A percentile compares a stretch with the other conserved stretches of the same genome.
phyloP scores from a whole-genome alignment of 768 basidiomycete species.

The Dentipellis sp. region DNA sequence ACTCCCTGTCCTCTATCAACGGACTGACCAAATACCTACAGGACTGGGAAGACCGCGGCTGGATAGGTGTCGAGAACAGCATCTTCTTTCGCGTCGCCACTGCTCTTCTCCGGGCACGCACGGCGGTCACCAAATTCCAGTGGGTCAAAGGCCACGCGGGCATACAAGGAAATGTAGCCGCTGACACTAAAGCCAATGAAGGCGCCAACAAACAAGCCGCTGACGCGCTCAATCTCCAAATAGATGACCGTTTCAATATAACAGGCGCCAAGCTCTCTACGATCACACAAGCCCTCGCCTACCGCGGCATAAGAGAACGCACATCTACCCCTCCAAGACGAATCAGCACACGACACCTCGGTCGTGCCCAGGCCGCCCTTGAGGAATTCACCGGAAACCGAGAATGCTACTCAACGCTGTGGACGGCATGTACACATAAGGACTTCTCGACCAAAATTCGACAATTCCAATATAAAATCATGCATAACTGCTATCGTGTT shows the following conservation, averaged over 20 bases:
- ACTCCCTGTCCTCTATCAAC: conserved; percentile 19
- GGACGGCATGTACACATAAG: not conserved
- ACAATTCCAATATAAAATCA: not conserved
- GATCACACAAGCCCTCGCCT: not conserved
- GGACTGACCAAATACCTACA: conserved; percentile 14
- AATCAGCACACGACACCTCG: not conserved
- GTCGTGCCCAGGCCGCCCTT: not conserved
- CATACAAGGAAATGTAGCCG: conserved; percentile 5
- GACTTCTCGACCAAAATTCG: not conserved
- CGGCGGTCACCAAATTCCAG: not conserved
- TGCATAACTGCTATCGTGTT: not conserved
- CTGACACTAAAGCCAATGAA: not conserved
- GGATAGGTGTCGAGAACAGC: conserved; percentile 1
- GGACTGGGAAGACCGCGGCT: no score
- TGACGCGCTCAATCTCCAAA: not conserved
- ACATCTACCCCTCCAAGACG: not conserved
- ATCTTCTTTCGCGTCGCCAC: not conserved
- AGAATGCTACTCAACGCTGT: not conserved
- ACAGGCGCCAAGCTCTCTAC: not conserved
- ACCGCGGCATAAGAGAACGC: not conserved
- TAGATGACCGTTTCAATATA: not conserved
- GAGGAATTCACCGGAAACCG: not conserved
- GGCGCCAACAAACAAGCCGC: not conserved
- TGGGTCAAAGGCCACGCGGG: conserved; percentile 14
- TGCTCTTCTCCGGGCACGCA: not conserved